Evolutionary conservation across 1,284 basidiomycete species (phyloP).

Genomic region (Rhodotorula mucilaginosa): DNA sequence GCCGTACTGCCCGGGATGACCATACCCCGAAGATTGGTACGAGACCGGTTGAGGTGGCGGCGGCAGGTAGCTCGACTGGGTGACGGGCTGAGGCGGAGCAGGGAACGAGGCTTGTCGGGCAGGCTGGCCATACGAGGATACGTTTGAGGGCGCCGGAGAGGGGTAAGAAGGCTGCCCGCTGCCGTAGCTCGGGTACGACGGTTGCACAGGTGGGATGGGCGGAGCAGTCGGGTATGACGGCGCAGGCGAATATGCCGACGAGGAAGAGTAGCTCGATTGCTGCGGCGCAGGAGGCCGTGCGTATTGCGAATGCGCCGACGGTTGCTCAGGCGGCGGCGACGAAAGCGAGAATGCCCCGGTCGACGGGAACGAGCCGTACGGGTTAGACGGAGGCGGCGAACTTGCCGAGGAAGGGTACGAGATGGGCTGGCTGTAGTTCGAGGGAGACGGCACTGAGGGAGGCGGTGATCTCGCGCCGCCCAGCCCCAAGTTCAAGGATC

Average conservation of each 20-base stretch:
- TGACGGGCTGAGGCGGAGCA: constrained; percentile 16
- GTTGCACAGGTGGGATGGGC: constrained; percentile 40
- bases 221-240: constrained; percentile 47
- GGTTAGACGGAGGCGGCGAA: constrained; percentile 12
- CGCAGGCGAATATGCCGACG: neutral
- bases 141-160: constrained; percentile 44
- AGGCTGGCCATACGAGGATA: constrained; percentile 52
- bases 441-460: neutral
- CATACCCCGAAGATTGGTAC: constrained; percentile 22
- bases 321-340: constrained; percentile 6
- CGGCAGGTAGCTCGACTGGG: constrained; percentile 39
- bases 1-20: neutral
- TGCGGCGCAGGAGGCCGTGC: no score
- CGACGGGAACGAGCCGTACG: constrained; percentile 19
- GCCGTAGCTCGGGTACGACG: neutral
- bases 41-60: constrained; percentile 34
- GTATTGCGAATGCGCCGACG: neutral
- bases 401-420: constrained; percentile 23
- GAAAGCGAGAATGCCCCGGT: constrained; percentile 20
- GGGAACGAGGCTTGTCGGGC: constrained; percentile 9
- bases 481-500: constrained; percentile 41
- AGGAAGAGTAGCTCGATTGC: no score
- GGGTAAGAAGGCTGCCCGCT: constrained; percentile 23
- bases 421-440: constrained; percentile 18
- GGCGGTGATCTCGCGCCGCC: constrained; percentile 12